These are phyloP conservation scores for Fusarium nisikadoi DNA, from an alignment of 2,329 filamentous ascomycete species.

Conservation along the genomic window DNA sequence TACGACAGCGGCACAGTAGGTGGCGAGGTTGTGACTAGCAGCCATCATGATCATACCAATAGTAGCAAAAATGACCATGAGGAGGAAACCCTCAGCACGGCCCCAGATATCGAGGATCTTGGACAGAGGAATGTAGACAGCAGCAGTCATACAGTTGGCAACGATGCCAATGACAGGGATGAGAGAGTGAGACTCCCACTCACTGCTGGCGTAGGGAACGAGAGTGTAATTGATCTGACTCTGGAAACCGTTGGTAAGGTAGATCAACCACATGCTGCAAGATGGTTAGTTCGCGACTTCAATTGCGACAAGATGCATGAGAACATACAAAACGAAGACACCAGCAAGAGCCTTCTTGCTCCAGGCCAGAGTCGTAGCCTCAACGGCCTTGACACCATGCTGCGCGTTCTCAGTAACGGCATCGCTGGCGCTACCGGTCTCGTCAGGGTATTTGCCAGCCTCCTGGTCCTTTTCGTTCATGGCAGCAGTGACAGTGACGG, in stretches of 20 bases:
- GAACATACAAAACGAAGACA: conserved; percentile 49
- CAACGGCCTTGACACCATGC: conserved; percentile 53
- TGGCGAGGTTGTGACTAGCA: conserved; percentile 55
- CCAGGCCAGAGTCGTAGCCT: conserved; percentile 56
- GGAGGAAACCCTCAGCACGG: conserved; percentile 67
- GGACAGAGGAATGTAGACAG: conserved; percentile 69
- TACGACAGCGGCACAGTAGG: conserved; percentile 63
- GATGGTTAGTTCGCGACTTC: background rate
- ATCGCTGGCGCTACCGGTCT: conserved; percentile 15
- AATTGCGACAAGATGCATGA: background rate
- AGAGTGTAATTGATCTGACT: conserved; percentile 55
- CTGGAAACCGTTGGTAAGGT: conserved; percentile 63
- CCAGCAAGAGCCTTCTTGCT: conserved; percentile 50
- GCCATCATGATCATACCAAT: conserved; percentile 71
- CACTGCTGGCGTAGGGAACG: conserved; percentile 60
- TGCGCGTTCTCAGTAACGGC: conserved; percentile 44
- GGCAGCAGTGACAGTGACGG: conserved; percentile 21
- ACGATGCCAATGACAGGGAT: conserved; percentile 65
- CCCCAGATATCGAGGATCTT: conserved; percentile 73
- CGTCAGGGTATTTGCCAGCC: conserved; percentile 13
- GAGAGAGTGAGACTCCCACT: conserved; percentile 64
- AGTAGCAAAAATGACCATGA: conserved; percentile 62
- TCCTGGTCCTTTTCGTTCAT: conserved; percentile 33
- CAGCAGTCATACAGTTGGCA: conserved; percentile 63
- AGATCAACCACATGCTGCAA: conserved; percentile 58